phyloP scores from a whole-genome alignment of 164 flowering plant genomes.

The Annona squamosa region DNA sequence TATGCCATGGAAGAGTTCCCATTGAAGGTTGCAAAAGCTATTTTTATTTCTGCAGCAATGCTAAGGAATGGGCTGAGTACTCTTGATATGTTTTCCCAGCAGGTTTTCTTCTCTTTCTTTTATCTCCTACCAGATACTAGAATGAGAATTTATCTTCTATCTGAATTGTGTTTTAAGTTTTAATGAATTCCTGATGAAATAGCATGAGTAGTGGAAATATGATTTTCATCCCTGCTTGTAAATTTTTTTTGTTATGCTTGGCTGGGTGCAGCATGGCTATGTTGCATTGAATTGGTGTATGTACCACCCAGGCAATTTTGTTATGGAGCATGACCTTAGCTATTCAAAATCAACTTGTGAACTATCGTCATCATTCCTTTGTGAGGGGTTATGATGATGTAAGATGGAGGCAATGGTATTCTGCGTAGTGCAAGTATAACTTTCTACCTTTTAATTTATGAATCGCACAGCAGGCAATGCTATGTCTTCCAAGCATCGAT shows the following conservation, averaged over 20 bases:
- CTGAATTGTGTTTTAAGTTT: not conserved
- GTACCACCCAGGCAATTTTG: not conserved
- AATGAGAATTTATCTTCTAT: not conserved
- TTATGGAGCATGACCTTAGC: too few species aligned
- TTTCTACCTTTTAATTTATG: not conserved
- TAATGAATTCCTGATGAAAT: not conserved
- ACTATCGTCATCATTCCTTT: too few species aligned
- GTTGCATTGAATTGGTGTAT: too few species aligned
- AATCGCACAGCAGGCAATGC: not conserved
- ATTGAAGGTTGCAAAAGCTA: slow-evolving; percentile 58
- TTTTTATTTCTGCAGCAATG: slow-evolving; percentile 86
- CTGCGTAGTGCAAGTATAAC: not conserved
- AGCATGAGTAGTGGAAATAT: not conserved
- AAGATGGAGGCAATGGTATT: not conserved
- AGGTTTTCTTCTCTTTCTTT: slow-evolving; percentile 35
- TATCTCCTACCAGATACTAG: not conserved
- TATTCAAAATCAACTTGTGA: too few species aligned
- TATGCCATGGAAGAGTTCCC: slow-evolving; percentile 83
- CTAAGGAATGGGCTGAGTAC: slow-evolving; percentile 63
- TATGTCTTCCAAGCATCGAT: not conserved
- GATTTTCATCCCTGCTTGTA: too few species aligned
- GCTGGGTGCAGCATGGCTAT: too few species aligned
- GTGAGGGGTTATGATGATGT: not conserved
- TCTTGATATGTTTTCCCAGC: slow-evolving; percentile 60
- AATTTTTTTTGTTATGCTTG: too few species aligned